phyloP scores from a whole-genome alignment of 2,329 filamentous ascomycete genomes.

The Ampelomyces quisqualis region DNA sequence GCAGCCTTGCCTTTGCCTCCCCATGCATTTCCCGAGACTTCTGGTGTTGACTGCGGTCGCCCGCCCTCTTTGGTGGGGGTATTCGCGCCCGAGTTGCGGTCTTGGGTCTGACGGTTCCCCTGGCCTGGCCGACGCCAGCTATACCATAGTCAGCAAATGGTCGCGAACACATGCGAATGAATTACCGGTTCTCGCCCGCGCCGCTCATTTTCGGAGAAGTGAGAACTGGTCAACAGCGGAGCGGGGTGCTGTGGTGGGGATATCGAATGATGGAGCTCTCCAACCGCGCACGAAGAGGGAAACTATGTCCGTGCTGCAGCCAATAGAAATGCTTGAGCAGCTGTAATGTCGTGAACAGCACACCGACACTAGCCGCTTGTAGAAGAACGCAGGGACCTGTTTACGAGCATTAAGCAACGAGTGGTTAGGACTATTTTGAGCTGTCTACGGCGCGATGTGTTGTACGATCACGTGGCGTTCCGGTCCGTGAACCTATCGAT shows the following conservation, averaged over 20 bases:
- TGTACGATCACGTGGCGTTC: conserved; percentile 12
- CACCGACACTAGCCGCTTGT: conserved; percentile 19
- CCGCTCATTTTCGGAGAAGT: conserved; percentile 39
- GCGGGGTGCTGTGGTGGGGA: conserved; percentile 31
- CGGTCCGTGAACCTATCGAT: conserved; percentile 5
- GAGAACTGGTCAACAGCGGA: conserved; percentile 27
- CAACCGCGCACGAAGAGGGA: conserved; percentile 25
- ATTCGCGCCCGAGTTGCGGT: conserved; percentile 34
- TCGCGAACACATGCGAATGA: not conserved
- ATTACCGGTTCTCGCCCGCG: conserved; percentile 43
- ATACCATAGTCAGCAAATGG: conserved; percentile 16
- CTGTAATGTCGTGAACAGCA: conserved; percentile 16
- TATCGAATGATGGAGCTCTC: conserved; percentile 32
- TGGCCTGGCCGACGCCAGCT: conserved; percentile 42
- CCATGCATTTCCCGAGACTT: conserved; percentile 41
- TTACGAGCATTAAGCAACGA: conserved; percentile 12
- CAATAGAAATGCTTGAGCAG: conserved; percentile 20
- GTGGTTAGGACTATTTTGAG: conserved; percentile 15
- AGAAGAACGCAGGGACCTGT: conserved; percentile 10
- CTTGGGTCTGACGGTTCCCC: conserved; percentile 33
- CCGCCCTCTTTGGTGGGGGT: conserved; percentile 38
- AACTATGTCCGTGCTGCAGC: conserved; percentile 23
- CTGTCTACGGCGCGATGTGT: conserved; percentile 17
- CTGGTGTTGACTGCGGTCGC: conserved; percentile 35
- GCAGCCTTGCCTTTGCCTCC: conserved; percentile 35